Percentiles rank a stretch among this genome's conserved stretches.
These are phyloP conservation scores for Sporothrix luriei DNA, from an alignment of 2,329 filamentous ascomycete genomes.

Conservation along the genomic window DNA sequence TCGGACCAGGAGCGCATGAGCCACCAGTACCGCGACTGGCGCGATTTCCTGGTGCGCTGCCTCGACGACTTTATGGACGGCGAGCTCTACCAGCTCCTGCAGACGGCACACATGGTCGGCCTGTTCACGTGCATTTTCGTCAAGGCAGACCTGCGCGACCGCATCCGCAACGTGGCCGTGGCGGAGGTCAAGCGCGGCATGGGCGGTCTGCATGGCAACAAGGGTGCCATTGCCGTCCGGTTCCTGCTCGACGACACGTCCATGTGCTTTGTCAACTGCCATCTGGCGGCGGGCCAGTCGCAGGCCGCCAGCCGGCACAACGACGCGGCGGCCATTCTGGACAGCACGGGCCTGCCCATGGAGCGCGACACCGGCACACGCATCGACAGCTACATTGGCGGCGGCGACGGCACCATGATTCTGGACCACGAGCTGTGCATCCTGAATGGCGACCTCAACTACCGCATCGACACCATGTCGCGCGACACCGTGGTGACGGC, in stretches of 20 bases:
- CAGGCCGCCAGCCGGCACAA: conserved; percentile 90
- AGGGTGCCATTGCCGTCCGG: conserved; percentile 88
- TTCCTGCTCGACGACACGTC: conserved; percentile 93
- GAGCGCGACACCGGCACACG: conserved; percentile 69
- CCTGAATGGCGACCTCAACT: conserved; percentile 94
- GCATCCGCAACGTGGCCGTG: conserved; percentile 75
- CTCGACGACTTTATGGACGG: conserved; percentile 82
- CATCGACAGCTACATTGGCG: conserved; percentile 79
- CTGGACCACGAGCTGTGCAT: conserved; percentile 98
- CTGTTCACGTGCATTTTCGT: conserved; percentile 96
- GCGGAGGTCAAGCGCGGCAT: conserved; percentile 94
- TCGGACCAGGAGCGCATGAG: conserved; percentile 90
- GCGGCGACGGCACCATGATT: conserved; percentile 94
- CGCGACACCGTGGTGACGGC: conserved; percentile 89
- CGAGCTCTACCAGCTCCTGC: conserved; percentile 80
- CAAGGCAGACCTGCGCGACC: conserved; percentile 72
- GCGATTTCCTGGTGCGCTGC: conserved; percentile 80
- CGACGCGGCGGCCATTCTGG: conserved; percentile 86
- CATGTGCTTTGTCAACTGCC: conserved; percentile 94
- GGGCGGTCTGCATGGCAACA: conserved; percentile 94
- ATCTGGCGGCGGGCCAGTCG: conserved; percentile 90
- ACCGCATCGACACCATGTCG: conserved; percentile 96
- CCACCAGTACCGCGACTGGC: conserved; percentile 95
- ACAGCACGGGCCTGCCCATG: conserved; percentile 71
- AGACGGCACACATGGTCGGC: conserved; percentile 87